Conservation (phyloP, 306 rosid species). For the Fagus sylvatica region DNA sequence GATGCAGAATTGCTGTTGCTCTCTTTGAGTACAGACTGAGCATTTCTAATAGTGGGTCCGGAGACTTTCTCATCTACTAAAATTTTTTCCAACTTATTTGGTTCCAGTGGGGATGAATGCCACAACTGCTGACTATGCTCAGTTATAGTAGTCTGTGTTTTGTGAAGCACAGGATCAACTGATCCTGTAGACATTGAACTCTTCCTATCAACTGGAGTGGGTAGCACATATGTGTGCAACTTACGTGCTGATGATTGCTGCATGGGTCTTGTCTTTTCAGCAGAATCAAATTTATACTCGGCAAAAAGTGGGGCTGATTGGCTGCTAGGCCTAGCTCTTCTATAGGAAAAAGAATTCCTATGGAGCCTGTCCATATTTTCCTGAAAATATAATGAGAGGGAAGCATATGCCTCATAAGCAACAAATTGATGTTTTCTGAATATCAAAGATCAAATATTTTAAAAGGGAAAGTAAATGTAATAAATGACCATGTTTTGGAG, state of each 20-base stretch:
- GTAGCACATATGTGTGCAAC: constrained; percentile 83
- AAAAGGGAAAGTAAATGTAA: constrained; percentile 19
- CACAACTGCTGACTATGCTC: constrained; percentile 59
- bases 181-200: constrained; percentile 53
- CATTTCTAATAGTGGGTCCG: constrained; percentile 37
- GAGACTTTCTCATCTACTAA: constrained; percentile 45
- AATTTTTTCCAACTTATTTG: constrained; percentile 47
- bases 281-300: constrained; percentile 55
- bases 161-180: constrained; percentile 40
- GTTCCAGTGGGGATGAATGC: constrained; percentile 83
- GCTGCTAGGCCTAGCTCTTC: constrained; percentile 48
- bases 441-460: background rate
- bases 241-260: constrained; percentile 73
- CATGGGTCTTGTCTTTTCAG: constrained; percentile 62
- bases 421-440: background rate
- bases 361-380: constrained; percentile 56
- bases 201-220: constrained; percentile 74
- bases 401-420: constrained; percentile 9
- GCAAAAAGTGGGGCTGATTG: constrained; percentile 94
- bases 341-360: constrained; percentile 54
- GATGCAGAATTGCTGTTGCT: constrained; percentile 61
- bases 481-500: constrained; percentile 13
- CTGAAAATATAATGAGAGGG: constrained; percentile 49
- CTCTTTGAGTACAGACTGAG: constrained; percentile 68
- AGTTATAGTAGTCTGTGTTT: constrained; percentile 36